These are phyloP conservation scores for Russula compacta DNA, from an alignment of 768 basidiomycete genomes.

Conservation along the genomic window DNA sequence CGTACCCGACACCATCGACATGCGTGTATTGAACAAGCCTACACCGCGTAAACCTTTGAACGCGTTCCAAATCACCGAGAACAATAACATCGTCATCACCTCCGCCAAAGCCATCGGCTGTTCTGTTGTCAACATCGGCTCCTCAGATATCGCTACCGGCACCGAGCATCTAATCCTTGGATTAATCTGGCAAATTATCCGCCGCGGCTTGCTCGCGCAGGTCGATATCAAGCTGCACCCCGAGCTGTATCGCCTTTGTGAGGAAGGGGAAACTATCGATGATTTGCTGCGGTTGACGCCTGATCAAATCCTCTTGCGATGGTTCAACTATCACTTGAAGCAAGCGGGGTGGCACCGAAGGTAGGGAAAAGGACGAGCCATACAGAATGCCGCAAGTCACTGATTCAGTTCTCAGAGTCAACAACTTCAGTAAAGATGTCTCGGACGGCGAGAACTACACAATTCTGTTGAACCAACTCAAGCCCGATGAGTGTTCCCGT, in stretches of 20 bases:
- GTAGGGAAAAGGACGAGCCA: constrained; percentile 33
- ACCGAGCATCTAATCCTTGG: constrained; percentile 95
- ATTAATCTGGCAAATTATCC: constrained; percentile 97
- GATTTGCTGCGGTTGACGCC: constrained; percentile 90
- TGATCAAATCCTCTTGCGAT: constrained; percentile 93
- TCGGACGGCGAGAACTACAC: constrained; percentile 97
- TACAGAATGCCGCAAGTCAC: neutral
- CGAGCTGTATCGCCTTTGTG: constrained; percentile 89
- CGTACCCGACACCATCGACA: constrained; percentile 98
- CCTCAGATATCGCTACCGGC: constrained; percentile 85
- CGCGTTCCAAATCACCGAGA: constrained; percentile 98
- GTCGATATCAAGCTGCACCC: constrained; percentile 99
- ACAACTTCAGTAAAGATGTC: constrained; percentile 98
- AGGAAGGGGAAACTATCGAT: constrained; percentile 95
- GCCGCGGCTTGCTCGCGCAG: constrained; percentile 84
- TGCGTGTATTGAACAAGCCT: constrained; percentile 93
- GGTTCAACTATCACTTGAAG: constrained; percentile 99
- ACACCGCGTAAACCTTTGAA: constrained; percentile 75
- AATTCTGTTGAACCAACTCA: constrained; percentile 88
- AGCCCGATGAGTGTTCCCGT: constrained; percentile 87
- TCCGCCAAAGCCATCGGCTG: constrained; percentile 98
- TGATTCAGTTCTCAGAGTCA: constrained; percentile 51
- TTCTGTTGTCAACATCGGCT: constrained; percentile 97
- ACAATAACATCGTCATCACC: constrained; percentile 99
- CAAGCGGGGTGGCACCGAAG: constrained; percentile 85